These are phyloP conservation scores for Fraxinus anomala DNA, from an alignment of 257 asterid genomes.

Conservation along the genomic window DNA sequence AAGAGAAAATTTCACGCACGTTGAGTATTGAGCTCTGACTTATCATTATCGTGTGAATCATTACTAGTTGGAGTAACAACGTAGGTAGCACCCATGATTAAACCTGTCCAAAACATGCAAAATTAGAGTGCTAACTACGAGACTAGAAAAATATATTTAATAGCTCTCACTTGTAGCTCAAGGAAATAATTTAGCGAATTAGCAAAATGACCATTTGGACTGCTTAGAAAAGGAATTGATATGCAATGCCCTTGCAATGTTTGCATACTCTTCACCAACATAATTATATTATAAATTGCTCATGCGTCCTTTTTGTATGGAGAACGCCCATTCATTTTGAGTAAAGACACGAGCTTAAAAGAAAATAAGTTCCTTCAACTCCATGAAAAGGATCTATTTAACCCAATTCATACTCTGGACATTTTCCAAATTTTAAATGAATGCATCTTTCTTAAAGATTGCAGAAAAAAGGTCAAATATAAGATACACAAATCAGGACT, in stretches of 20 bases:
- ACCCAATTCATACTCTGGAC: background rate
- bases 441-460: background rate
- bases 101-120: conserved; percentile 51
- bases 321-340: conserved; percentile 8
- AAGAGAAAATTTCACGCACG: conserved; percentile 44
- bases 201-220: conserved; percentile 7
- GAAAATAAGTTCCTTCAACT: background rate
- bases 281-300: background rate
- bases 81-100: conserved; percentile 67
- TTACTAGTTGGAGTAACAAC: conserved; percentile 59
- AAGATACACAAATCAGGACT: conserved; percentile 15
- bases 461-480: background rate
- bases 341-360: background rate
- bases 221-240: conserved; percentile 16
- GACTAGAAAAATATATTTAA: background rate
- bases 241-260: background rate
- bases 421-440: background rate
- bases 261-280: background rate
- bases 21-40: conserved; percentile 53
- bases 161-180: conserved; percentile 1
- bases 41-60: conserved; percentile 55
- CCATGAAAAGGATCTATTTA: background rate
- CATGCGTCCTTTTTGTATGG: conserved; percentile 22
- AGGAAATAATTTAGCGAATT: conserved; percentile 20
- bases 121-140: background rate